Evolutionary conservation across 345 rosid genomes (phyloP).

Genomic region (Eucalyptus polybractea): DNA sequence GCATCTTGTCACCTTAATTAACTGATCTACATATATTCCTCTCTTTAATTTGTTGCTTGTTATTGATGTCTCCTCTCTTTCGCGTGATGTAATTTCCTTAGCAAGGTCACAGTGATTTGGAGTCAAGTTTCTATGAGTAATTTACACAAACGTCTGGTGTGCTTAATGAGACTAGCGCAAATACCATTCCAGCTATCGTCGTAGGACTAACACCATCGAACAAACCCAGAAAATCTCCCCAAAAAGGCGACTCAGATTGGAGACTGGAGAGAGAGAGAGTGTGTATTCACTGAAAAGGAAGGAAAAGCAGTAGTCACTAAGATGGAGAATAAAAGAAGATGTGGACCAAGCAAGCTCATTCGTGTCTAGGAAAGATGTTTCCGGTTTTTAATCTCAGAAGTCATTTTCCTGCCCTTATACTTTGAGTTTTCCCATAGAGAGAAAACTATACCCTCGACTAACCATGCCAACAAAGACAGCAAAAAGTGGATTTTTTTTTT

Average conservation of each 20-base stretch:
- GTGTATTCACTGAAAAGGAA: neutral
- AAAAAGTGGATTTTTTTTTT: neutral
- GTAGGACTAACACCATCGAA: neutral
- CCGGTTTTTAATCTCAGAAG: neutral
- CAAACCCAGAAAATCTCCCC: neutral
- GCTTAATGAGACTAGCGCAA: neutral
- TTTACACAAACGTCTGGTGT: neutral
- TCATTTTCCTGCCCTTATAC: neutral
- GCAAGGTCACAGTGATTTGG: neutral
- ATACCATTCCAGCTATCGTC: neutral
- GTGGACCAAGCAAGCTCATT: neutral
- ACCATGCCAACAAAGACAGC: neutral
- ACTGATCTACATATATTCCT: neutral
- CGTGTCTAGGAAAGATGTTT: neutral
- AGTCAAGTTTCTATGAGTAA: neutral
- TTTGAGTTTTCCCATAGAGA: neutral
- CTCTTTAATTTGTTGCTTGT: neutral
- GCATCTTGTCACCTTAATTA: neutral
- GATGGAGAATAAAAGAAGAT: neutral
- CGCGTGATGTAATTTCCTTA: neutral
- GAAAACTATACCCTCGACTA: neutral
- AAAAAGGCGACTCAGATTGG: neutral
- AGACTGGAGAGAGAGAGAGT: neutral
- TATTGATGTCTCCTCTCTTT: neutral
- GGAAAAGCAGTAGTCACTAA: neutral